These are phyloP conservation scores for Crithidia sp. DNA, from an alignment of 208 protist genomes.

Conservation along the genomic window DNA sequence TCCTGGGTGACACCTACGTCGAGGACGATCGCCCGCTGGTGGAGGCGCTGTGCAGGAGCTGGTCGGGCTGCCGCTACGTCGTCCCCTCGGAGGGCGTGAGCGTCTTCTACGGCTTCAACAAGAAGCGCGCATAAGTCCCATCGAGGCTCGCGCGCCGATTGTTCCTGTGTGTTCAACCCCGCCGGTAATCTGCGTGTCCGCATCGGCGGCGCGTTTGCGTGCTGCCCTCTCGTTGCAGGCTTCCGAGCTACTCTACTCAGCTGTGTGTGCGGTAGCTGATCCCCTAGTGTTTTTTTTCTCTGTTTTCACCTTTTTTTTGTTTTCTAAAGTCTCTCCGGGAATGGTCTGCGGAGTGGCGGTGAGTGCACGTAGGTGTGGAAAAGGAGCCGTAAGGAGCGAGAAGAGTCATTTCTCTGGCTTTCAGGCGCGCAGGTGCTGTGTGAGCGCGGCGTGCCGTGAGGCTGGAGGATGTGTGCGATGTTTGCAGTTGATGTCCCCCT, in stretches of 20 bases:
- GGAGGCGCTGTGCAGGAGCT: slow-evolving; percentile 47
- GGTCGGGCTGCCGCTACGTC: slow-evolving; percentile 81
- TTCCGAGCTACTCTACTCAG: too few species aligned
- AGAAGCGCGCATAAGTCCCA: slow-evolving; percentile 23
- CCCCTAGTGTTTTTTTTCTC: not conserved
- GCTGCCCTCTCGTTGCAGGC: too few species aligned
- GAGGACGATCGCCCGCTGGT: slow-evolving; percentile 59
- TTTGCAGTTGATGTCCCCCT: too few species aligned
- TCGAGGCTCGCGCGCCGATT: not conserved
- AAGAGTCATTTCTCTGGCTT: too few species aligned
- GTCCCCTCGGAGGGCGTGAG: slow-evolving; percentile 77
- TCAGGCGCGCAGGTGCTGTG: too few species aligned
- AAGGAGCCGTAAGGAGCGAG: too few species aligned
- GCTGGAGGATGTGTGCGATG: too few species aligned
- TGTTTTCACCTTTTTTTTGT: not conserved
- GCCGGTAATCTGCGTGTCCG: too few species aligned
- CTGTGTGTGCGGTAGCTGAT: too few species aligned
- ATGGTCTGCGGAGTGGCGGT: not conserved
- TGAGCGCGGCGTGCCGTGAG: too few species aligned
- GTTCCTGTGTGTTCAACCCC: not conserved
- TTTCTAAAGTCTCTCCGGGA: not conserved
- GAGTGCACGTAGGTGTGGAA: not conserved
- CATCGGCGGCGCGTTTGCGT: too few species aligned
- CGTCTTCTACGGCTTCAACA: slow-evolving; percentile 64
- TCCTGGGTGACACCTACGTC: slow-evolving; percentile 77